These are phyloP conservation scores for Pisolithus tinctorius DNA, from an alignment of 768 basidiomycete genomes.

Conservation along the genomic window DNA sequence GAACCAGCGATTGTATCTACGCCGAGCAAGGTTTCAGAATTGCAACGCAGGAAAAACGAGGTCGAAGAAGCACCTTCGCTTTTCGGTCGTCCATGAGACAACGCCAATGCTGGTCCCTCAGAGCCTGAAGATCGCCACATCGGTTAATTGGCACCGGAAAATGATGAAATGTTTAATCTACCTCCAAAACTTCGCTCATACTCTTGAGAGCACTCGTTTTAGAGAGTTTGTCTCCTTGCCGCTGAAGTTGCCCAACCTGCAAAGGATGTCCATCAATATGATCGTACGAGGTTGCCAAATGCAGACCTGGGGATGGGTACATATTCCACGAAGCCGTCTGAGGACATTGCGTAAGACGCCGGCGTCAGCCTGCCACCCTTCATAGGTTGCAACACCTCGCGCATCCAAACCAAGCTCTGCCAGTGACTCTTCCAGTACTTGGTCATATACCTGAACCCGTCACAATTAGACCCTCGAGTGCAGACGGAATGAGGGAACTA, in stretches of 20 bases:
- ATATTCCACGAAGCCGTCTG: no score
- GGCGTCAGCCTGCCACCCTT: no score
- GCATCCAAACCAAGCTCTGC: no score
- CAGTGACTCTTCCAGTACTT: no score
- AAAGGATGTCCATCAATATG: slow-evolving; percentile 8
- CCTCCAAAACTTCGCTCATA: slow-evolving; percentile 75
- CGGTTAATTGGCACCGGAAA: neutral
- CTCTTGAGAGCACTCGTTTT: slow-evolving; percentile 65
- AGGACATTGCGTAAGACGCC: no score
- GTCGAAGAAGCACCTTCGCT: slow-evolving; percentile 41
- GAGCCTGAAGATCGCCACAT: slow-evolving; percentile 34
- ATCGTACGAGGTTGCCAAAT: slow-evolving; percentile 41
- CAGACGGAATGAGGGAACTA: no score
- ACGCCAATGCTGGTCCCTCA: slow-evolving; percentile 73
- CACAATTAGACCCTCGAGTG: no score
- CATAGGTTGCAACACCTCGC: no score
- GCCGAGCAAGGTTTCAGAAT: slow-evolving; percentile 1
- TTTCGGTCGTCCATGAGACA: slow-evolving; percentile 64
- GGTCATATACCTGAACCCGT: no score
- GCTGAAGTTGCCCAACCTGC: neutral
- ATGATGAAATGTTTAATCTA: slow-evolving; percentile 17
- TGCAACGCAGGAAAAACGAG: neutral
- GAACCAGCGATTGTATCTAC: slow-evolving; percentile 52
- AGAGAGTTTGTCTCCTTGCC: slow-evolving; percentile 43
- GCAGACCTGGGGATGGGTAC: no score